Percentiles rank a stretch among this genome's conserved stretches.
Conservation (phyloP, 352 stramenopile genomes). For the Globisporangium solare region DNA sequence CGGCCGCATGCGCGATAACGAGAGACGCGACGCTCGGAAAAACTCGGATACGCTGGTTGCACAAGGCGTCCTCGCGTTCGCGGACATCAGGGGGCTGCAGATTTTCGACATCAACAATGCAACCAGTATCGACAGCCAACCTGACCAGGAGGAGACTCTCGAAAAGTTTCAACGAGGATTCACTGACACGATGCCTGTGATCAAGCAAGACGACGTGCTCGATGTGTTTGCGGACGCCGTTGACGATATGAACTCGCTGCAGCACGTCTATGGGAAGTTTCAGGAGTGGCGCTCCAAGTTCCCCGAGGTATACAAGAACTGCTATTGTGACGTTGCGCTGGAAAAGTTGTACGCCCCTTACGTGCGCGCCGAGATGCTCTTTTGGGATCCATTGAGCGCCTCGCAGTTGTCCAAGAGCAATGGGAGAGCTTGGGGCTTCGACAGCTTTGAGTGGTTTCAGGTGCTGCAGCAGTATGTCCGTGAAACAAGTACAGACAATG, state of each 20-base stretch:
- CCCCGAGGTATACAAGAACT: conserved; percentile 57
- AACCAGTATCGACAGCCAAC: not conserved
- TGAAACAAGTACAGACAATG: not conserved
- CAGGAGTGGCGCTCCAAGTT: conserved; percentile 73
- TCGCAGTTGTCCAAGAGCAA: conserved; percentile 1
- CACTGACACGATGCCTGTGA: conserved; percentile 12
- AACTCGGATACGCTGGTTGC: not conserved
- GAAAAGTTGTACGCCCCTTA: conserved; percentile 62
- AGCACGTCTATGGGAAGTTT: conserved; percentile 54
- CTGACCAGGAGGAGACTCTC: not conserved
- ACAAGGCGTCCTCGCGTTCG: not conserved
- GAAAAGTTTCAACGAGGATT: conserved; percentile 21
- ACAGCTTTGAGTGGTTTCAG: conserved; percentile 52
- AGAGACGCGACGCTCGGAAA: not conserved
- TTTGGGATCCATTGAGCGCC: conserved; percentile 57
- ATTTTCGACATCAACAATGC: conserved; percentile 3
- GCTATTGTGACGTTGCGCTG: conserved; percentile 54
- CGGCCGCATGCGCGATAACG: conserved; percentile 9
- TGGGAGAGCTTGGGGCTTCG: conserved; percentile 21
- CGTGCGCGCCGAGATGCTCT: conserved; percentile 54
- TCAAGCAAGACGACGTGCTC: conserved; percentile 1
- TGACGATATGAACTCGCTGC: conserved; percentile 63
- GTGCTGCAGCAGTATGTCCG: conserved; percentile 31
- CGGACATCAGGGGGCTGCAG: not conserved
- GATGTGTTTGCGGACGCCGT: conserved; percentile 61